Evolutionary conservation across 345 rosid genomes (phyloP), one percentile per base, ranked within the genome.

Genomic region (Eucalyptus regnans): DNA sequence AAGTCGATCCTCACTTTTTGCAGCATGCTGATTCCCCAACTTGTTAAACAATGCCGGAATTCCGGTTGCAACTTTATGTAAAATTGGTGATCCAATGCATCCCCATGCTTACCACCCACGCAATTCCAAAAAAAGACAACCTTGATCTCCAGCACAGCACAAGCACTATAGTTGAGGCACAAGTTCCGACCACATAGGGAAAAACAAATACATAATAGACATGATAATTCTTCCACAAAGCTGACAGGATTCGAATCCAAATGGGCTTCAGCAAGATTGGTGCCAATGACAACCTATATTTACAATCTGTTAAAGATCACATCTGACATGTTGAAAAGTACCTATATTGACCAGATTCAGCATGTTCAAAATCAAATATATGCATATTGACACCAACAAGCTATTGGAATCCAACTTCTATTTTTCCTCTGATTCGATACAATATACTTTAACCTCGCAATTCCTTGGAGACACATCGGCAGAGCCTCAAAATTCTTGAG

Each of bases 401-500:
- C 64, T 56, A 44, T 58, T 87, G 88, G 88, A 56, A 27, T 41
- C 46, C 62, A 86, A 44, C 89, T 89, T 58, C 50, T 90, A 87
- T 48, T 17, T 56, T 51, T 51, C 64, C 43, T 25, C 56, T 56
- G 16, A 51, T 14, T 18, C 87, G 89, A 62, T 87, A 76, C 81
- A 71, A 71, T 71, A 71, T 90, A 87, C 90, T 90, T 49, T 83
- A 76, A 87, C 88, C 64, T 88, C 86, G 91, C 86, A 94, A 9
- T 88, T 87, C 90, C 86, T 90, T 86, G 48, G 96, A 93, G 89
- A 94, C 89, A 91, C 95, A 89, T 87, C 86, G 91, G 91, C 96
- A 93, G 56, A 94, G 92, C 91, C 94, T 92, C 88, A 92, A 27
- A 79, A 96, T 91, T 91, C 97, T 94, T 27, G 89, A 91, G 88